Evolutionary conservation across 495 filamentous ascomycete species (phyloP).

Genomic region (Aspergillus affinis): DNA sequence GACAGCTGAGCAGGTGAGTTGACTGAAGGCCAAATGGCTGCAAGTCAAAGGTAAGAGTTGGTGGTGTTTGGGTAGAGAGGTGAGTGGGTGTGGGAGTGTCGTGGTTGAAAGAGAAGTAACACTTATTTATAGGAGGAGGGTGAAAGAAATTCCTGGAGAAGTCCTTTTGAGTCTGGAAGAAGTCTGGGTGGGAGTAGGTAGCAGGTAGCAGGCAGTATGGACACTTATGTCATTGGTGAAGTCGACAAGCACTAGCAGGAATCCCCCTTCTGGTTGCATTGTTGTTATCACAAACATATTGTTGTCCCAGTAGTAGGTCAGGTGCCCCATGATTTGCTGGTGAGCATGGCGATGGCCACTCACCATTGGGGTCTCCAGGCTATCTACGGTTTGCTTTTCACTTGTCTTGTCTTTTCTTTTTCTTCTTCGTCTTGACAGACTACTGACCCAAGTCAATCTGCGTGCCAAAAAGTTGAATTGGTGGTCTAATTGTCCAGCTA

Average conservation of each 20-base stretch:
- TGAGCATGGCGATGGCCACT: too few species aligned
- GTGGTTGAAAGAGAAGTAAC: neutral
- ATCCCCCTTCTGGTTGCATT: neutral
- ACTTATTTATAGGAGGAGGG: neutral
- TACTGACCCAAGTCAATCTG: neutral
- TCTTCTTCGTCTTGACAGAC: neutral
- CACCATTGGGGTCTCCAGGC: too few species aligned
- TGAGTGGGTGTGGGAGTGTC: neutral
- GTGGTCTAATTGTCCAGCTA: neutral
- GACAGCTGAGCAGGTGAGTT: too few species aligned
- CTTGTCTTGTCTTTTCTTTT: neutral
- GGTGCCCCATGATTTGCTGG: too few species aligned
- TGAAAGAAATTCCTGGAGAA: neutral
- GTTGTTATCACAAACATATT: too few species aligned
- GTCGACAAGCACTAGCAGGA: neutral
- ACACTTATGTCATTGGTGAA: neutral
- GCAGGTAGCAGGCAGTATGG: neutral
- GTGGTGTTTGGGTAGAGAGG: too few species aligned
- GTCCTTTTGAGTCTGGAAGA: too few species aligned
- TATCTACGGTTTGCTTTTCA: too few species aligned
- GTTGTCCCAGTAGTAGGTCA: neutral
- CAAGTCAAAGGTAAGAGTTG: too few species aligned
- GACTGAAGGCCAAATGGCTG: too few species aligned
- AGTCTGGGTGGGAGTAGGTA: neutral
- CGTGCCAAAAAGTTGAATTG: neutral